A percentile compares a stretch with the other conserved stretches of the same genome.
These are phyloP conservation scores for Emiliania huxleyi DNA, from an alignment of 78 protist species.

Conservation along the genomic window DNA sequence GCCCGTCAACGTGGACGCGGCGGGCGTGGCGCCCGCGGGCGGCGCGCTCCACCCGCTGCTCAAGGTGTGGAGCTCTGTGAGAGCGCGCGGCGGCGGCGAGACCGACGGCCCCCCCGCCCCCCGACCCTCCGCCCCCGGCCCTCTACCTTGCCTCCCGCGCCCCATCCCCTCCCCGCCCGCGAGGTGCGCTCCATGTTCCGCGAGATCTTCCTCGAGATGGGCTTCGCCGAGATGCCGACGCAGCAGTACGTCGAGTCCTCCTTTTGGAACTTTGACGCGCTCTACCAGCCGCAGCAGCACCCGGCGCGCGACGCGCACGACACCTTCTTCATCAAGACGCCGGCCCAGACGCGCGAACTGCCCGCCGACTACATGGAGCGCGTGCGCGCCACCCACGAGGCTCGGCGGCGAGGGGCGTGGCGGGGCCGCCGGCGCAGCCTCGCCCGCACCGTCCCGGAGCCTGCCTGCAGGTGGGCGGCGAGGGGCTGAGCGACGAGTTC, in stretches of 20 bases:
- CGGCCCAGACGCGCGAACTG: background rate
- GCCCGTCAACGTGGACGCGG: conserved; percentile 63
- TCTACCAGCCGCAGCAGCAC: conserved; percentile 98
- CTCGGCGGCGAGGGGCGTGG: too few species aligned
- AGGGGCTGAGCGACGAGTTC: conserved; percentile 77
- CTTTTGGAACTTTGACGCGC: conserved; percentile 99
- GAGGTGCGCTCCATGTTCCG: conserved; percentile 86
- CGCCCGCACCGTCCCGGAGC: too few species aligned
- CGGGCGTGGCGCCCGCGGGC: conserved; percentile 43
- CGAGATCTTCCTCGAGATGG: conserved; percentile 47
- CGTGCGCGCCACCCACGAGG: conserved; percentile 86
- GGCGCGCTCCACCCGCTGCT: conserved; percentile 94
- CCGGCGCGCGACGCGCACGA: conserved; percentile 99
- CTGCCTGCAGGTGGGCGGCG: conserved; percentile 89
- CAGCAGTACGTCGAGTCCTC: conserved; percentile 88
- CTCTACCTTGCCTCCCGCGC: too few species aligned
- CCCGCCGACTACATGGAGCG: conserved; percentile 87
- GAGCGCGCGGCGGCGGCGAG: too few species aligned
- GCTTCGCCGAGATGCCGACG: conserved; percentile 96
- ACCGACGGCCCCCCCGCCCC: too few species aligned
- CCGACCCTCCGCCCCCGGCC: too few species aligned
- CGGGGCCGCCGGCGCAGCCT: too few species aligned
- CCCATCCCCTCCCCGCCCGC: too few species aligned
- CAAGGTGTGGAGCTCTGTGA: too few species aligned
- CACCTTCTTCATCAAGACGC: conserved; percentile 93